phyloP scores from a whole-genome alignment of 208 protist genomes.

The Acanthamoeba divionensis region DNA sequence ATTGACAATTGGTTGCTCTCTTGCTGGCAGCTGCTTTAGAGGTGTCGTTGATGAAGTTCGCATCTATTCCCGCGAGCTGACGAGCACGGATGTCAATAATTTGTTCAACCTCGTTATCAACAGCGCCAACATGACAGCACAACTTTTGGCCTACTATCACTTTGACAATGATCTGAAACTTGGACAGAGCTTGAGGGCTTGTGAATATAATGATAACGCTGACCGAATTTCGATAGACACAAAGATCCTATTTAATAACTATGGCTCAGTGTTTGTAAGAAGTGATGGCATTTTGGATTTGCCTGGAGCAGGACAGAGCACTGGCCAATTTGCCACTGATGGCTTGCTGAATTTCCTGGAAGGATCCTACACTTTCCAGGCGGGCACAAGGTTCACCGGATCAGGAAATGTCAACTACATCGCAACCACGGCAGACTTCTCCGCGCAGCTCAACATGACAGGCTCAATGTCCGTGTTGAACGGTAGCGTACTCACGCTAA shows the following conservation, averaged over 20 bases:
- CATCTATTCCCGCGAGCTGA: conserved; percentile 3
- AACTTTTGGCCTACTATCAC: conserved; percentile 43
- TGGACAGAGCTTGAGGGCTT: background rate
- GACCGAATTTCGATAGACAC: background rate
- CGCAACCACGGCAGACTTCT: conserved; percentile 12
- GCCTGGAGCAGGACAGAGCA: background rate
- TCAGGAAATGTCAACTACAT: background rate
- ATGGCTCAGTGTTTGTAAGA: conserved; percentile 26
- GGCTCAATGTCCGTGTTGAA: conserved; percentile 19
- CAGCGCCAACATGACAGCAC: background rate
- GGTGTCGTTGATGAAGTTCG: conserved; percentile 23
- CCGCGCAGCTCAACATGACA: background rate
- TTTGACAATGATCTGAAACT: conserved; percentile 7
- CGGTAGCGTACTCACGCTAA: background rate
- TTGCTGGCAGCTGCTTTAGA: background rate
- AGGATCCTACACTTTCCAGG: conserved; percentile 19
- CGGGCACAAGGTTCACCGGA: background rate
- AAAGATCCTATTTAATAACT: background rate
- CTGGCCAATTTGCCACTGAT: background rate
- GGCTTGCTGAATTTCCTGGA: background rate
- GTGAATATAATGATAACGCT: background rate
- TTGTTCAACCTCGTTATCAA: background rate
- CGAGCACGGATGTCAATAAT: background rate
- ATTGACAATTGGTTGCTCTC: conserved; percentile 36
- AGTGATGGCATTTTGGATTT: background rate